phyloP scores from a whole-genome alignment of 2,329 filamentous ascomycete genomes.

The Microascus cirrosus region DNA sequence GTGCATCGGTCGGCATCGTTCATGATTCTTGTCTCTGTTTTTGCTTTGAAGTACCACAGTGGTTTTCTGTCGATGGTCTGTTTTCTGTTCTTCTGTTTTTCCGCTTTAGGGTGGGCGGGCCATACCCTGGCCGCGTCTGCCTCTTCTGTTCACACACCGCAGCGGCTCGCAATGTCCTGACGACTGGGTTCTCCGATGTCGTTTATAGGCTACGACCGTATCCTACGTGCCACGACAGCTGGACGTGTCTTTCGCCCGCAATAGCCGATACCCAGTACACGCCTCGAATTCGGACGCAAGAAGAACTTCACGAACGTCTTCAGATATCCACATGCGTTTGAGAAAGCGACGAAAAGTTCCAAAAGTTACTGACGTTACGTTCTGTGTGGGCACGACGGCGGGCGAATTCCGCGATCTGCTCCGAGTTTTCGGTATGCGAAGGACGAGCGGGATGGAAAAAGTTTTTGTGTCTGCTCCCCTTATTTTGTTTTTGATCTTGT shows the following conservation, averaged over 20 bases:
- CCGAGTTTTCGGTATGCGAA: background rate
- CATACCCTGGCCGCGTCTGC: background rate
- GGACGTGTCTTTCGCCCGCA: background rate
- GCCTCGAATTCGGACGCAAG: background rate
- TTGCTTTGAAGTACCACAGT: conserved; percentile 8
- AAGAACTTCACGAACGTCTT: background rate
- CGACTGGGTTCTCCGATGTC: background rate
- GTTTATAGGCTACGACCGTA: background rate
- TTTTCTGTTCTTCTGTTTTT: background rate
- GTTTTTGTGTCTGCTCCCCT: conserved; percentile 3
- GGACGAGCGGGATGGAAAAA: background rate
- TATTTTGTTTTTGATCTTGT: conserved; percentile 6
- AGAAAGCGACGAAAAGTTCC: background rate
- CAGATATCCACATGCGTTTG: background rate
- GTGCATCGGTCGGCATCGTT: conserved; percentile 34
- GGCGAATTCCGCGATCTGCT: background rate
- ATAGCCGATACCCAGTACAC: background rate
- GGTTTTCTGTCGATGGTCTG: background rate
- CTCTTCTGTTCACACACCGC: background rate
- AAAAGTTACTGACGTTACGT: background rate
- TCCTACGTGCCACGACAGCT: background rate
- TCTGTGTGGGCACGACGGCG: background rate
- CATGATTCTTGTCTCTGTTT: conserved; percentile 8
- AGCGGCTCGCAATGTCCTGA: background rate
- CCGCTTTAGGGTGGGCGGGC: background rate